Conservation (phyloP, 352 stramenopile genomes). For the Globisporangium okanoganense region DNA sequence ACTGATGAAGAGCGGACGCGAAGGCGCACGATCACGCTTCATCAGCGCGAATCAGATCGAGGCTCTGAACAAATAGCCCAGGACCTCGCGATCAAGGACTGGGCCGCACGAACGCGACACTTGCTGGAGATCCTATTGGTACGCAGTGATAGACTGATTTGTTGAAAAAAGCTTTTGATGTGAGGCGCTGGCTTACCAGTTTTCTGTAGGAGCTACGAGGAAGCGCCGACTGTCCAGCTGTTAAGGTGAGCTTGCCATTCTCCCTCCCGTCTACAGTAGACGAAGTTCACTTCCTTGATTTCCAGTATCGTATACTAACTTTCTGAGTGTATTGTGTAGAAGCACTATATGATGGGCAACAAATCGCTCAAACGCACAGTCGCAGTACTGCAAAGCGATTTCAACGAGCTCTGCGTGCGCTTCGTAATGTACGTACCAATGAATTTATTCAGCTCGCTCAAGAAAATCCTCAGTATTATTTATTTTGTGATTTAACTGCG, state of each 20-base stretch:
- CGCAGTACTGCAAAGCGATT: background rate
- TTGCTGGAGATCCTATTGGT: background rate
- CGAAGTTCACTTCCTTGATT: too few relatives aligned
- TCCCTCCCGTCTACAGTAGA: too few relatives aligned
- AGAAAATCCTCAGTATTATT: too few relatives aligned
- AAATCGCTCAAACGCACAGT: background rate
- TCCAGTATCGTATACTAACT: too few relatives aligned
- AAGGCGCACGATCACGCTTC: background rate
- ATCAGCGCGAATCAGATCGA: background rate
- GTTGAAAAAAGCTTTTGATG: background rate
- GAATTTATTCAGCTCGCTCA: background rate
- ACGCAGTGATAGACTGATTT: background rate
- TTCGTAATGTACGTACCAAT: background rate
- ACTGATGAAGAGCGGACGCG: background rate
- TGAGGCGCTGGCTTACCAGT: background rate
- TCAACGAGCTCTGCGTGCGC: constrained; percentile 6
- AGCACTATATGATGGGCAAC: background rate
- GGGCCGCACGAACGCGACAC: background rate
- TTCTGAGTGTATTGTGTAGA: background rate
- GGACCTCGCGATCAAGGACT: constrained; percentile 1
- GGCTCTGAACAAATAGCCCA: background rate
- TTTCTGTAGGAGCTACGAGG: background rate
- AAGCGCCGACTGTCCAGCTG: background rate
- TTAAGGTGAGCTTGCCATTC: background rate
- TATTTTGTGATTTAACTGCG: background rate